Evolutionary conservation across 371 early-diverging fungal species (phyloP).

Genomic region (Haplosporangium sp.): DNA sequence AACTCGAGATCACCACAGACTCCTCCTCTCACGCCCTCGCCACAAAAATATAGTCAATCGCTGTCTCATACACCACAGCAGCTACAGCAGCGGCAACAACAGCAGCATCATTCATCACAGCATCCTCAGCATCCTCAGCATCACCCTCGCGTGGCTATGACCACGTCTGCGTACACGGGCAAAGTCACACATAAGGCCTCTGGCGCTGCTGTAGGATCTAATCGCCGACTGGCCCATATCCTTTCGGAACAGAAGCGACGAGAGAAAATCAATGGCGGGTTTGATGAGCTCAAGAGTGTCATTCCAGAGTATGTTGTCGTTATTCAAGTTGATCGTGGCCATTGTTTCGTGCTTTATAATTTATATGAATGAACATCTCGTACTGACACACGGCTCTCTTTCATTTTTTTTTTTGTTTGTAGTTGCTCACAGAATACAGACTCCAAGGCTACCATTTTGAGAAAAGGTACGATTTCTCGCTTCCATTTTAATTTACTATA

Average conservation of each 20-base stretch:
- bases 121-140: background rate
- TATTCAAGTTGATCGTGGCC: too few species aligned
- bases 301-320: slow-evolving; percentile 50
- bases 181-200: slow-evolving; percentile 7
- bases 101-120: slow-evolving; percentile 8
- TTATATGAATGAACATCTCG: background rate
- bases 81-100: slow-evolving; percentile 13
- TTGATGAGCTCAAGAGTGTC: slow-evolving; percentile 58
- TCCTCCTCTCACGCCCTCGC: slow-evolving; percentile 41
- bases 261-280: slow-evolving; percentile 59
- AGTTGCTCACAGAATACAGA: slow-evolving; percentile 51
- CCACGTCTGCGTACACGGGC: background rate
- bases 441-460: slow-evolving; percentile 48
- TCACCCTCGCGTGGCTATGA: background rate
- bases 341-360: too few species aligned
- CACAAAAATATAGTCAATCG: slow-evolving; percentile 12
- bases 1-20: slow-evolving; percentile 31
- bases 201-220: slow-evolving; percentile 28
- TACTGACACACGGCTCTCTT: too few species aligned
- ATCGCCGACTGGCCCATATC: slow-evolving; percentile 58
- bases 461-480: slow-evolving; percentile 34
- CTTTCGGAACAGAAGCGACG: slow-evolving; percentile 58
- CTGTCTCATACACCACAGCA: slow-evolving; percentile 3
- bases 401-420: slow-evolving; percentile 1
- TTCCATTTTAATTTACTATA: too few species aligned